Evolutionary conservation across 306 rosid species (phyloP).

Genomic region (Dryas octopetala): DNA sequence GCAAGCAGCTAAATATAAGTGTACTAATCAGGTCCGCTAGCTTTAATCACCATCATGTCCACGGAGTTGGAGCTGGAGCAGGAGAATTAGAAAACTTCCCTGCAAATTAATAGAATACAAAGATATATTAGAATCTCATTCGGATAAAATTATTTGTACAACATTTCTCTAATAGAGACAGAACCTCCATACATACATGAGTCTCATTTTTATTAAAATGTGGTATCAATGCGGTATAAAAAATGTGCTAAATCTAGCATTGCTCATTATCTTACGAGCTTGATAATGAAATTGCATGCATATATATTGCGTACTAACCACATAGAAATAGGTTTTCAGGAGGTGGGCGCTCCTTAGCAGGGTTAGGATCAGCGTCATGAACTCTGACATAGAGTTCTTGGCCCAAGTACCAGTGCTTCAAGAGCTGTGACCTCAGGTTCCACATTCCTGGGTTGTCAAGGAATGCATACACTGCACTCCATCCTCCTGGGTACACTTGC

Average conservation of each 20-base stretch:
- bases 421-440: constrained; percentile 74
- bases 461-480: constrained; percentile 80
- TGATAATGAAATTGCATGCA: constrained; percentile 9
- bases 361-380: constrained; percentile 60
- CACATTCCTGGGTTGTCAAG: constrained; percentile 92
- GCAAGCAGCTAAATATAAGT: background rate
- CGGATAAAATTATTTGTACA: no score
- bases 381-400: constrained; percentile 73
- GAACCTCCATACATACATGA: no score
- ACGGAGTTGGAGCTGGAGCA: constrained; percentile 21
- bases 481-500: constrained; percentile 49
- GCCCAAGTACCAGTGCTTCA: constrained; percentile 68
- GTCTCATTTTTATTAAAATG: no score
- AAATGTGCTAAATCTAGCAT: no score
- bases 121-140: background rate
- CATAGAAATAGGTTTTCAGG: constrained; percentile 61
- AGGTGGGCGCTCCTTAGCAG: constrained; percentile 62
- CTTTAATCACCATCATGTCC: constrained; percentile 3
- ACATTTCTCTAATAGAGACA: no score
- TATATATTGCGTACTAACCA: constrained; percentile 39
- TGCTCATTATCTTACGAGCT: background rate
- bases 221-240: no score
- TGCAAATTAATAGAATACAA: constrained; percentile 8
- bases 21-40: background rate
- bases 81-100: constrained; percentile 29